These are phyloP conservation scores for Metschnikowia corniflorae DNA, from an alignment of 805 yeast species.

Conservation along the genomic window DNA sequence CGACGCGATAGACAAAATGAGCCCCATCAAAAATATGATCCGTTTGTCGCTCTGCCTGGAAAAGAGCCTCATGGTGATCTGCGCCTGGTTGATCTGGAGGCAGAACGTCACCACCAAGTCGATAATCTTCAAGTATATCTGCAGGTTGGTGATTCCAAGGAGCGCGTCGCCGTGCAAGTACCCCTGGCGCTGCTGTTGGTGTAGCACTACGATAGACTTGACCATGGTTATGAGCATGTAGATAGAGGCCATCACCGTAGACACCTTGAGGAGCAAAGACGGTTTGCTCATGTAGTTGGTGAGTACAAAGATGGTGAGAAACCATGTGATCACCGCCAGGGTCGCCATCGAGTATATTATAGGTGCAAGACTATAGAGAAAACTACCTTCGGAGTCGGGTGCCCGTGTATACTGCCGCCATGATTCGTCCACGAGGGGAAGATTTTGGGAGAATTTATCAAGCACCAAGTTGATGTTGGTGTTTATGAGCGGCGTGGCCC, in stretches of 20 bases:
- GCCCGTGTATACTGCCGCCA: conserved; percentile 46
- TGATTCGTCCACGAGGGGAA: conserved; percentile 44
- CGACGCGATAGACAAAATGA: conserved; percentile 46
- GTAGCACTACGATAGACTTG: conserved; percentile 44
- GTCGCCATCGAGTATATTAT: conserved; percentile 59
- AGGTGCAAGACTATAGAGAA: conserved; percentile 56
- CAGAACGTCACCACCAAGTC: conserved; percentile 57
- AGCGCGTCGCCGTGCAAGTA: conserved; percentile 43
- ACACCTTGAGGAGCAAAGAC: conserved; percentile 45
- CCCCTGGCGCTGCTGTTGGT: conserved; percentile 45
- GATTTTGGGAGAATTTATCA: conserved; percentile 23
- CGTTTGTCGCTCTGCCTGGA: conserved; percentile 67
- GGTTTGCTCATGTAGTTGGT: conserved; percentile 66
- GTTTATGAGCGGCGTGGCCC: conserved; percentile 34
- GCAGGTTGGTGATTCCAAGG: conserved; percentile 41
- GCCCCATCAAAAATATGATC: conserved; percentile 56
- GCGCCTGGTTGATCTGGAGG: conserved; percentile 66
- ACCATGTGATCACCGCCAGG: conserved; percentile 62
- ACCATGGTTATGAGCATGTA: conserved; percentile 52
- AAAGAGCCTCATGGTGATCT: conserved; percentile 64
- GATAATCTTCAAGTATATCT: conserved; percentile 47
- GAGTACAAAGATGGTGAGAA: conserved; percentile 58
- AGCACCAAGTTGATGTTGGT: conserved; percentile 34
- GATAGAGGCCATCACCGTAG: conserved; percentile 51
- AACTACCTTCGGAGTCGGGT: conserved; percentile 36